Base-by-base conservation (phyloP, 164 flowering plant genomes). In the Akebia trifoliata region DNA sequence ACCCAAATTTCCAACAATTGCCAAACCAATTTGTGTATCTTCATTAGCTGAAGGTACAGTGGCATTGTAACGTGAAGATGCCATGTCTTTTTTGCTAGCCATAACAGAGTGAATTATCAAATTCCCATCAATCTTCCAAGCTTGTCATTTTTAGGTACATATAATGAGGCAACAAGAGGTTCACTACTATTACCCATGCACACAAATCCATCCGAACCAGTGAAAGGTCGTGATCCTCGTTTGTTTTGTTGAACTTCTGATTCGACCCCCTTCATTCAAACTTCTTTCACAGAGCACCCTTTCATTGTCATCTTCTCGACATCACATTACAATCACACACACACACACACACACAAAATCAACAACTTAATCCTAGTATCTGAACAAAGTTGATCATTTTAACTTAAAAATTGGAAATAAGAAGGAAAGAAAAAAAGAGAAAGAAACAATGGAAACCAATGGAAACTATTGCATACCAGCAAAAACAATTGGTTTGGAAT, bases 111-210 rank as follows among this genome's bases (percentile, higher is more conserved):
- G 90, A 70, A 94, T 90, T 45, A 94, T 94, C 80, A 94, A 76
- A 63, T 87, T 90, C 8, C 99, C 99, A 65, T 94, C 99, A 45
- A 94, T 94, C 78, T 90, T 90, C 66, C 93, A 52, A 94, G 83
- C 69, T 82, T 87, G 72, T 90, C 91, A 71, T 94, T 94, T 71
- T 96, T 84, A 0, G 97, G 97, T 6, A 94, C 99, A 71, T 80
- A 94, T 38, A 94, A 72, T 11, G 97, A 87, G 1, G 99, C 99
- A 62, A 76, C 81, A 55, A 94, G 87, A 47, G 87, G 86, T 60
- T 80, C 84, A 54, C 89, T 90, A 21, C 64, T 58, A 68, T 90
- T 94, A n/a, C n/a, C n/a, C n/a, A n/a, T n/a, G n/a, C n/a, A n/a
- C n/a, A n/a, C n/a, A n/a, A n/a, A n/a, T n/a, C n/a, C n/a, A n/a